Evolutionary conservation across 225 moss, liverwort and hornwort genomes (phyloP), one percentile per base, ranked within the genome.

Genomic region (Sphagnum tenellum): DNA sequence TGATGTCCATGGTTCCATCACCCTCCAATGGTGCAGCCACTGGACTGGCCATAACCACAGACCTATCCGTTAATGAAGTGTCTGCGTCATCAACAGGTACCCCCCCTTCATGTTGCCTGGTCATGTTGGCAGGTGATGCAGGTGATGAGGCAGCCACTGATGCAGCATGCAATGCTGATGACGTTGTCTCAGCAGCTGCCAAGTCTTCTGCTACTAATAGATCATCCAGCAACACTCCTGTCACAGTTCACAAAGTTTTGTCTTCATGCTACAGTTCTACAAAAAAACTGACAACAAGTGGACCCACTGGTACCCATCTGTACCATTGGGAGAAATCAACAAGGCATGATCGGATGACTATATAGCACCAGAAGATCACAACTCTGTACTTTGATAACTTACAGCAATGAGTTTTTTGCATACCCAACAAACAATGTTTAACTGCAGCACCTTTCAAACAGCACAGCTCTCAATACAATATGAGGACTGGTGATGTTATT

Each of bases 1-100:
- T 96, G 14, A 96, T 96, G 72, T 96, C 95, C 95, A 92, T 92
- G 49, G 92, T 75, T 29, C 64, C 77, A 62, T 96, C 92, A 9
- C 92, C 95, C 68, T 77, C 81, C 44, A 88, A 55, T 55, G 95
- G 92, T 45, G 95, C 82, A 60, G 89, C 88, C 52, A 96, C 92
- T 48, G 89, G 95, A 65, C 74, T 88, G 70, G 89, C 95, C 90
- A 96, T 77, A 51, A 90, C 74, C 9, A 89, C 91, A n/a, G 90
- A 76, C 75, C 90, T 84, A 4, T 86, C 89, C 59, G 71, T 53
- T 65, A 73, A 76, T 10, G 71, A 63, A 48, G 61, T 56, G 67
- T 89, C 74, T 71, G 70, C 64, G 54, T 84, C 76, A 11, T 84
- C 76, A 11, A 73, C 71, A 61, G 67, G 3, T 72, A 73, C 86